These are phyloP conservation scores for Colletotrichum sp. DNA, from an alignment of 2,329 filamentous ascomycete species.

Conservation along the genomic window DNA sequence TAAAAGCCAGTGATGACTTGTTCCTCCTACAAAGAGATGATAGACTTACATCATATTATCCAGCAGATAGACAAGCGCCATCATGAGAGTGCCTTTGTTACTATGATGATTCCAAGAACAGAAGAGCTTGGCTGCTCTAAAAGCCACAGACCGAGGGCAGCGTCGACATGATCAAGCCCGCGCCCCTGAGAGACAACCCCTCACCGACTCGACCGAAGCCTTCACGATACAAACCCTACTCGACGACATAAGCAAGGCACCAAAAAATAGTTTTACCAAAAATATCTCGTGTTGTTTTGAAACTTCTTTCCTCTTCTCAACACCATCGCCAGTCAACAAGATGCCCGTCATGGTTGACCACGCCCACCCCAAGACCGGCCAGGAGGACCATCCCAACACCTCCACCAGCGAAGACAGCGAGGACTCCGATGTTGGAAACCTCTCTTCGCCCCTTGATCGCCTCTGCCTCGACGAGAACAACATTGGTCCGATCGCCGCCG, in stretches of 20 bases:
- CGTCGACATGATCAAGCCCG: background rate
- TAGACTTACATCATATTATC: background rate
- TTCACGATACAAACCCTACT: background rate
- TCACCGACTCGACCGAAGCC: background rate
- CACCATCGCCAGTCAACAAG: background rate
- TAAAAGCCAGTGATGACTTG: background rate
- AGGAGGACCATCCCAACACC: background rate
- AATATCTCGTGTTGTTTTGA: background rate
- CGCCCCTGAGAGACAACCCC: background rate
- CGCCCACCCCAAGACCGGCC: background rate
- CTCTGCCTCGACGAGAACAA: background rate
- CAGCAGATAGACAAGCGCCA: background rate
- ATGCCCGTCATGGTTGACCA: background rate
- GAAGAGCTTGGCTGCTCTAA: background rate
- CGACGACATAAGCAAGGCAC: background rate
- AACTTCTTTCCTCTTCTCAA: background rate
- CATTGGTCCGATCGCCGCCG: background rate
- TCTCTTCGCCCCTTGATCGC: background rate
- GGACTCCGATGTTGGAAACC: background rate
- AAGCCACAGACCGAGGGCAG: background rate
- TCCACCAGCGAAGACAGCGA: background rate
- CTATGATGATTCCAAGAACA: fast-evolving
- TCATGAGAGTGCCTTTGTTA: background rate
- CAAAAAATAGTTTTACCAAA: fast-evolving
- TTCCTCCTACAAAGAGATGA: background rate